Evolutionary conservation across 176 grass and related monocot species (phyloP).

Genomic region (Ampelocalamus luodianensis): DNA sequence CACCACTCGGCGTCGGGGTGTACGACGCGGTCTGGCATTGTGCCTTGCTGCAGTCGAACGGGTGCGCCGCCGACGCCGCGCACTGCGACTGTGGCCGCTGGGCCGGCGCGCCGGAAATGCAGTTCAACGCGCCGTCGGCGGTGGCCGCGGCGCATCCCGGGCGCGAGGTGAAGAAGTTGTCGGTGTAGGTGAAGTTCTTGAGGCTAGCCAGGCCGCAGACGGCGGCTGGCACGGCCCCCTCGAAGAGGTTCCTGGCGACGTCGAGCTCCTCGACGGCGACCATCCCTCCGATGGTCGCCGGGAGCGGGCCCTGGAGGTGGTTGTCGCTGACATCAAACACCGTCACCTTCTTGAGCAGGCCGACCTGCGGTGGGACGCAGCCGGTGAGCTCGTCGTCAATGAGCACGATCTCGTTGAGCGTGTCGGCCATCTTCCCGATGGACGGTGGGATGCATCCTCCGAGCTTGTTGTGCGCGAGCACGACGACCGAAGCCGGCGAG

Average conservation of each 20-base stretch:
- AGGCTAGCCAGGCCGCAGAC: constrained; percentile 53
- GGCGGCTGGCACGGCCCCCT: constrained; percentile 56
- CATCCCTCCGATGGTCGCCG: constrained; percentile 37
- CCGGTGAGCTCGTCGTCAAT: constrained; percentile 59
- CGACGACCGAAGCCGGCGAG: constrained; percentile 78
- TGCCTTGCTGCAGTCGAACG: constrained; percentile 81
- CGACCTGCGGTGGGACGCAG: constrained; percentile 70
- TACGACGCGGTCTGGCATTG: constrained; percentile 52
- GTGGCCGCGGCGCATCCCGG: constrained; percentile 43
- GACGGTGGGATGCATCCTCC: constrained; percentile 72
- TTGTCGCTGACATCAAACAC: constrained; percentile 92
- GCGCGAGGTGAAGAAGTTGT: constrained; percentile 73
- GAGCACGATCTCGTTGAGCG: constrained; percentile 85
- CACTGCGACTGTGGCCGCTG: constrained; percentile 63
- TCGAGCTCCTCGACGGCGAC: constrained; percentile 63
- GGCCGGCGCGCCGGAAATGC: constrained; percentile 55
- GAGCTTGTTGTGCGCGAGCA: constrained; percentile 78
- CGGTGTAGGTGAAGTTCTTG: constrained; percentile 69
- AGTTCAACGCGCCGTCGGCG: constrained; percentile 66
- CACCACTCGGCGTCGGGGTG: constrained; percentile 31
- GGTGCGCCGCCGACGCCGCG: constrained; percentile 46
- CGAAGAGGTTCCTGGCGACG: constrained; percentile 59
- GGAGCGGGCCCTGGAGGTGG: constrained; percentile 55
- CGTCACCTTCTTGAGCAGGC: constrained; percentile 50
- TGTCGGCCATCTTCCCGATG: constrained; percentile 64